Evolutionary conservation across 176 grass and related monocot genomes (phyloP), one percentile per base, ranked within the genome.

Genomic region (Carex kokanica): DNA sequence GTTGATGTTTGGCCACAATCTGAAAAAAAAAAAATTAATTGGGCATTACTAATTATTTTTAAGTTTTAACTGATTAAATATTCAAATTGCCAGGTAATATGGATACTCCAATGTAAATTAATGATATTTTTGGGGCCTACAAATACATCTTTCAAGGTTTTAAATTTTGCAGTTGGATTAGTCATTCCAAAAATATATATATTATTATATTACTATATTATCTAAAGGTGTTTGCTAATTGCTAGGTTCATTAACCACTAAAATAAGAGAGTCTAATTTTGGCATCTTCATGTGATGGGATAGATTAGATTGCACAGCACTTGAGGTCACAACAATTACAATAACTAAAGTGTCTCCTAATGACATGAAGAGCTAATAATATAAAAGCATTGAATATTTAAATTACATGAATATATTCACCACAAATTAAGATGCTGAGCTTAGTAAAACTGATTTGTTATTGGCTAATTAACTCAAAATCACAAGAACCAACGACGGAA

Each of bases 11-110:
- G 56, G 31, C 43, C 32, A 43, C 29, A 63, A 77, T 77, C 73
- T 77, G 73, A 77, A 54, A 53, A 53, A 52, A n/a, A n/a, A 2
- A 74, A 55, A 75, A 54, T 68, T 1, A 68, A 25, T 75, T 75
- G 0, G 5, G 11, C 71, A 53, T 45, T 54, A 75, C 23, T 70
- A 41, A 41, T 41, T 20, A 41, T 25, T 15, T 34, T 34, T 34
- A 34, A 34, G 32, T 69, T 69, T 77, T 25, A 77, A 55, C 2
- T 55, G 24, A 77, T 54, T 18, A 16, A 77, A 77, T 12, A 55
- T 55, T 77, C 5, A 77, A 16, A 54, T 49, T 49, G 17, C 6
- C 6, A n/a, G 66, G 34, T 40, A 38, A 70, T 40, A 65, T 70
- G 34, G 34, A 41, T 43, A 10, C 8, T 0, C 9, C 18, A 61